A percentile compares a stretch with the other conserved stretches of the same genome.
phyloP scores from a whole-genome alignment of 768 basidiomycete genomes.

The Naematelia aurantialba region DNA sequence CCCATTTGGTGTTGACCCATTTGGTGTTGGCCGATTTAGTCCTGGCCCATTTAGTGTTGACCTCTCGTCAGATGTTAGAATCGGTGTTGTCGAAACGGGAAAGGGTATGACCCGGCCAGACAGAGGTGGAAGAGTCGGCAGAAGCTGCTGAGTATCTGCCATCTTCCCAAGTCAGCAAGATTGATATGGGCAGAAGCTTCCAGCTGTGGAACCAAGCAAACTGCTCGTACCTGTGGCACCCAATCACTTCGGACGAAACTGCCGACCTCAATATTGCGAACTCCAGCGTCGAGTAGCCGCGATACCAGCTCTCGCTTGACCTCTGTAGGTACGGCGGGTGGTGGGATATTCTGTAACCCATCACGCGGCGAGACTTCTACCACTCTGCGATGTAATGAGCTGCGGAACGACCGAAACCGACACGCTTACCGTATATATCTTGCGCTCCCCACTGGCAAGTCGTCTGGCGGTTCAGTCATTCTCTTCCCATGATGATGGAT shows the following conservation, averaged over 20 bases:
- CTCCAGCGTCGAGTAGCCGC: slow-evolving; percentile 65
- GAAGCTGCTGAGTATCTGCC: slow-evolving; percentile 76
- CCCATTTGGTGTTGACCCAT: no score
- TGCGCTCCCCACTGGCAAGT: slow-evolving; percentile 4
- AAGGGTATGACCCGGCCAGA: slow-evolving; percentile 2
- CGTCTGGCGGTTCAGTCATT: not conserved
- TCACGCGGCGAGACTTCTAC: slow-evolving; percentile 90
- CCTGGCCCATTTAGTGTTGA: no score
- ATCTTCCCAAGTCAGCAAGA: slow-evolving; percentile 57
- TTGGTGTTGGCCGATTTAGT: no score
- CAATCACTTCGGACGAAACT: slow-evolving; percentile 91
- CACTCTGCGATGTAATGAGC: slow-evolving; percentile 52
- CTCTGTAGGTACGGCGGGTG: slow-evolving; percentile 64
- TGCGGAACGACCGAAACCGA: not conserved
- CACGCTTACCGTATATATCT: slow-evolving; percentile 14
- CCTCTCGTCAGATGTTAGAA: not conserved
- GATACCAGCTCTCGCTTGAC: slow-evolving; percentile 78
- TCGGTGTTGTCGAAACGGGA: not conserved
- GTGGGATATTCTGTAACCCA: slow-evolving; percentile 80
- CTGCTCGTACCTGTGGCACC: slow-evolving; percentile 73
- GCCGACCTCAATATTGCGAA: slow-evolving; percentile 71
- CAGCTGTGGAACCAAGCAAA: not conserved
- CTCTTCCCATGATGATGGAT: no score
- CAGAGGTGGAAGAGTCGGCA: slow-evolving; percentile 46
- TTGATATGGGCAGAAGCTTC: not conserved